Evolutionary conservation across 352 stramenopile genomes (phyloP), one percentile per base, ranked within the genome.

Genomic region (Peronospora farinosa): DNA sequence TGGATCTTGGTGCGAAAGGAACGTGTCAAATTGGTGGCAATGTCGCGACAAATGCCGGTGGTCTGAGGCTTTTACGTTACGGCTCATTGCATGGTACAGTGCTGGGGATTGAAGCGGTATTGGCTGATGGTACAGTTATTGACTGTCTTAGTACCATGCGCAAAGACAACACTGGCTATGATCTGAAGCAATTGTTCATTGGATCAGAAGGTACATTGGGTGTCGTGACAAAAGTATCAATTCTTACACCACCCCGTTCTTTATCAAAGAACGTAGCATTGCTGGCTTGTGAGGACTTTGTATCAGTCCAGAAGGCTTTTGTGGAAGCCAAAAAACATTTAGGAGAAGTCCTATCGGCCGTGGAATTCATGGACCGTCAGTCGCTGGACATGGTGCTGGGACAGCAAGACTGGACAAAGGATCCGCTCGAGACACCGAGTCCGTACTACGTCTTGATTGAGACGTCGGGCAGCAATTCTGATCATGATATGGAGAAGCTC

Each of bases 11-110:
- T 27, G 89, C 95, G n/a, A 98, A 98, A 58, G 96, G 96, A 33
- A 93, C 84, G n/a, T 99, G 96, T 65, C 82, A 95, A 63, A 98
- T 99, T 59, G 96, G 96, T 35, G 96, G 96, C 17, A 98, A 98
- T 69, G 67, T 98, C 1, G 78, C 83, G 13, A 96, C 95, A 1
- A 98, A 98, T 58, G 96, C 96, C 3, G 96, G 96, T 27, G 96
- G 96, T 1, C 63, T 97, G 5, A 95, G 96, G 6, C 72, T 97
- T 51, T 67, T 97, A 52, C 74, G 95, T 25, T 98, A 98, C 63
- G 94, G 95, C 9, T 96, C 86, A 30, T 74, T 99, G 5, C 95
- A 98, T 49, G 92, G 82, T 5, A 96, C 84, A 47, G 78, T 98
- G 21, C 63, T 98, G 10, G 96, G 96, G 16, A 57, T 99, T 11